Conservation (phyloP, 805 yeast species). For the Komagataella populi region DNA sequence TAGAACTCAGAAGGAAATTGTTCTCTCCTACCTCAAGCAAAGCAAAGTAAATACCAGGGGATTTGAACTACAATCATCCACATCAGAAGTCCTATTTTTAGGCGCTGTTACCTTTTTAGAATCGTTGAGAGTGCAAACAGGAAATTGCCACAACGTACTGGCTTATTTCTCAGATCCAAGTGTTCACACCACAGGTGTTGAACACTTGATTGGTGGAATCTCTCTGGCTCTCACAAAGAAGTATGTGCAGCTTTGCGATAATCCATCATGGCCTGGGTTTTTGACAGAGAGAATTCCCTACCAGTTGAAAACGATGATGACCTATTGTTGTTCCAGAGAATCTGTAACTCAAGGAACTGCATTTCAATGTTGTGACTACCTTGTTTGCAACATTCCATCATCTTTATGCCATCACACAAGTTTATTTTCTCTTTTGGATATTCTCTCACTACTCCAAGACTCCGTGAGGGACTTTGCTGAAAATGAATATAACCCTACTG, state of each 20-base stretch:
- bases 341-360: conserved; percentile 68
- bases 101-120: conserved; percentile 76
- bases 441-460: conserved; percentile 63
- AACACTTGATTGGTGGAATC: conserved; percentile 52
- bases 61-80: conserved; percentile 36
- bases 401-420: conserved; percentile 63
- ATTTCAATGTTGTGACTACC: conserved; percentile 54
- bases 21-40: conserved; percentile 10
- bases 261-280: conserved; percentile 41
- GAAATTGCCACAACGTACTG: conserved; percentile 68
- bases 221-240: conserved; percentile 45
- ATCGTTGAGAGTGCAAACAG: conserved; percentile 61
- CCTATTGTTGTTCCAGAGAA: conserved; percentile 68
- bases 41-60: conserved; percentile 27
- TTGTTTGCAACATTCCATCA: conserved; percentile 60
- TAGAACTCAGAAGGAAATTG: conserved; percentile 55
- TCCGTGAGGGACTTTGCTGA: conserved; percentile 75
- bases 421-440: conserved; percentile 68
- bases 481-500: conserved; percentile 77
- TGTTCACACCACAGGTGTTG: conserved; percentile 50
- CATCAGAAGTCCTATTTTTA: conserved; percentile 75
- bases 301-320: conserved; percentile 57
- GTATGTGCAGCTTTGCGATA: conserved; percentile 36
- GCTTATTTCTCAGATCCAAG: conserved; percentile 83
- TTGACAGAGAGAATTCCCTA: conserved; percentile 44